A percentile compares a stretch with the other conserved stretches of the same genome.
Evolutionary conservation across 305 asterid genomes (phyloP).

Genomic region (Fraxinus floribunda): DNA sequence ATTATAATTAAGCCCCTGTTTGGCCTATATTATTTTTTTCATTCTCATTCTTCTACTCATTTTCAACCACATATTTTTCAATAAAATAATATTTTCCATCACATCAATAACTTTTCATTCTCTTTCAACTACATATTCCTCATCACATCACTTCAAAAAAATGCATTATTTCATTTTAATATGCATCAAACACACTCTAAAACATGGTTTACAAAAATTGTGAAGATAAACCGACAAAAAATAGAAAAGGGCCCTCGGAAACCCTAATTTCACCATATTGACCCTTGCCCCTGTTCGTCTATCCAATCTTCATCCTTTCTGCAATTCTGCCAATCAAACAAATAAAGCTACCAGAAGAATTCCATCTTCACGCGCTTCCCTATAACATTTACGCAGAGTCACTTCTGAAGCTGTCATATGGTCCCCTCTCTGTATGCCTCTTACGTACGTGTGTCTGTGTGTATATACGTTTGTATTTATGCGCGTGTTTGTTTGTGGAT

Average conservation of each 20-base stretch:
- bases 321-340: not conserved
- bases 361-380: not conserved
- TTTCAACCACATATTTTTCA: too few relatives aligned
- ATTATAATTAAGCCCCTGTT: too few relatives aligned
- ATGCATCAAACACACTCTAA: too few relatives aligned
- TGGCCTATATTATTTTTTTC: too few relatives aligned
- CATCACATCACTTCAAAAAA: too few relatives aligned
- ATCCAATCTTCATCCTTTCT: slow-evolving; percentile 21
- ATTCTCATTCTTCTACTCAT: too few relatives aligned
- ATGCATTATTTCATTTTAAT: too few relatives aligned
- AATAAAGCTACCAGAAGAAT: not conserved
- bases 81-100: too few relatives aligned
- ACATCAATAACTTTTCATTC: too few relatives aligned
- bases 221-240: too few relatives aligned
- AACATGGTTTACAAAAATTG: too few relatives aligned
- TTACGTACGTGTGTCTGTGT: not conserved
- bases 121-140: too few relatives aligned
- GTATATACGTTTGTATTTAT: not conserved
- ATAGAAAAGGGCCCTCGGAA: not conserved
- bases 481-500: not conserved
- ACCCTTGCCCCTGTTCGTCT: not conserved
- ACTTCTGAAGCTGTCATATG: not conserved
- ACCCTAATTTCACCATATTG: slow-evolving; percentile 27
- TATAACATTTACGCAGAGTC: not conserved
- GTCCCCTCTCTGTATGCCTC: not conserved